phyloP scores from a whole-genome alignment of 768 basidiomycete genomes.

The Myochromella boudieri region DNA sequence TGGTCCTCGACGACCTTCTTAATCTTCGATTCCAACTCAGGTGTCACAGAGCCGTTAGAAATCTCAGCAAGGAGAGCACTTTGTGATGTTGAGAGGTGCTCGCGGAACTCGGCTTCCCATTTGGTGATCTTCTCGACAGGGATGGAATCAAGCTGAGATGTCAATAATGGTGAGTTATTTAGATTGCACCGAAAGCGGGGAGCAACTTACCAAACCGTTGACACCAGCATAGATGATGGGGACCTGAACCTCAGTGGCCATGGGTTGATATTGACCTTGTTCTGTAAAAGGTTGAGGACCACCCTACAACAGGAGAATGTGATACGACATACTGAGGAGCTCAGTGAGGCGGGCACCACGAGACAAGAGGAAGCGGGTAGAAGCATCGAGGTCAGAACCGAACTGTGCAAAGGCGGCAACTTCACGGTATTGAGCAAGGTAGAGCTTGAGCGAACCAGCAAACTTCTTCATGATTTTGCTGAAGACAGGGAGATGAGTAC shows the following conservation, averaged over 20 bases:
- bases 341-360: conserved; percentile 99
- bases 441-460: conserved; percentile 98
- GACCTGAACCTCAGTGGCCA: conserved; percentile 94
- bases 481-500: conserved; percentile 4
- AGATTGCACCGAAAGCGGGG: background rate
- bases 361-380: conserved; percentile 95
- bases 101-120: conserved; percentile 93
- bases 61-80: conserved; percentile 80
- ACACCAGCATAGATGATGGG: conserved; percentile 99
- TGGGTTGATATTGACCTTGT: conserved; percentile 97
- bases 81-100: conserved; percentile 79
- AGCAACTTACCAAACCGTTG: conserved; percentile 83
- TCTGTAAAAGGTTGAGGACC: conserved; percentile 47
- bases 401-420: conserved; percentile 99
- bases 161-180: too few species aligned
- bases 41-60: conserved; percentile 76
- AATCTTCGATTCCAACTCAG: conserved; percentile 90
- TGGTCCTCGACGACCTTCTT: conserved; percentile 94
- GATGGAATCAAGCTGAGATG: conserved; percentile 80
- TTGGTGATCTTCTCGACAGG: conserved; percentile 92
- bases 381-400: conserved; percentile 99
- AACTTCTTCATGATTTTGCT: conserved; percentile 99
- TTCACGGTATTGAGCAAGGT: conserved; percentile 99
- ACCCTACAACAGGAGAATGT: background rate
- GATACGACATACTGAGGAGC: conserved; percentile 68